Evolutionary conservation across 371 early-diverging fungal genomes (phyloP).

Genomic region (Syncephalastrum racemosum): DNA sequence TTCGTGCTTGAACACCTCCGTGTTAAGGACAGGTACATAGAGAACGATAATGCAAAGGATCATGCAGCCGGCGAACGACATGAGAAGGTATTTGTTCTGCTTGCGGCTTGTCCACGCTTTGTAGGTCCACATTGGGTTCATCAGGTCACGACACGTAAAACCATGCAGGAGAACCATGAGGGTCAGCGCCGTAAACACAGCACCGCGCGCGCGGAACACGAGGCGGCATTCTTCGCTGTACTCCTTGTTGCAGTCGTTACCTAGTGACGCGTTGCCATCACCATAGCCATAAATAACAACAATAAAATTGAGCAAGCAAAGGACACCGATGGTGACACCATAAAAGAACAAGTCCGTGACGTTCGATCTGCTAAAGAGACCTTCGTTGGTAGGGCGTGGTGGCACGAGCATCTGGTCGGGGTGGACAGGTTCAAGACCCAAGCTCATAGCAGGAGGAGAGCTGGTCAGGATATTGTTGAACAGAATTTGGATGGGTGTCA

Average conservation of each 20-base stretch:
- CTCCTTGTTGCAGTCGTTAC: slow-evolving; percentile 59
- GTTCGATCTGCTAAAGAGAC: slow-evolving; percentile 69
- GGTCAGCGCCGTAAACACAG: slow-evolving; percentile 71
- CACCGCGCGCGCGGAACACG: slow-evolving; percentile 77
- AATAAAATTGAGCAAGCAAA: slow-evolving; percentile 73
- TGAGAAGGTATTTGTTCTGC: slow-evolving; percentile 64
- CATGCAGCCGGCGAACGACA: slow-evolving; percentile 55
- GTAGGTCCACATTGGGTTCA: slow-evolving; percentile 55
- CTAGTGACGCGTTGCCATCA: slow-evolving; percentile 53
- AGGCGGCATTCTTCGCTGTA: slow-evolving; percentile 59
- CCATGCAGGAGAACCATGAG: slow-evolving; percentile 73
- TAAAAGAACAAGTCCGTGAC: slow-evolving; percentile 72
- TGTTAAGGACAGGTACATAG: slow-evolving; percentile 77
- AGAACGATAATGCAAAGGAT: slow-evolving; percentile 58
- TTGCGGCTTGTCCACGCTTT: slow-evolving; percentile 35
- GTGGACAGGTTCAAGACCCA: slow-evolving; percentile 86
- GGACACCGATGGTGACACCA: slow-evolving; percentile 67
- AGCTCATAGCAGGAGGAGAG: slow-evolving; percentile 83
- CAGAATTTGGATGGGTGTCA: slow-evolving; percentile 83
- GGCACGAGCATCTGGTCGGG: slow-evolving; percentile 79
- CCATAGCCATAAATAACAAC: slow-evolving; percentile 66
- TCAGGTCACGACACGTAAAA: slow-evolving; percentile 74
- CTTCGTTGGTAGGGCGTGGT: slow-evolving; percentile 72
- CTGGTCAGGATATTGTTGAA: slow-evolving; percentile 85
- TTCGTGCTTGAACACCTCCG: slow-evolving; percentile 66